Conservation (phyloP, 345 rosid genomes). For the Linum lewisii region DNA sequence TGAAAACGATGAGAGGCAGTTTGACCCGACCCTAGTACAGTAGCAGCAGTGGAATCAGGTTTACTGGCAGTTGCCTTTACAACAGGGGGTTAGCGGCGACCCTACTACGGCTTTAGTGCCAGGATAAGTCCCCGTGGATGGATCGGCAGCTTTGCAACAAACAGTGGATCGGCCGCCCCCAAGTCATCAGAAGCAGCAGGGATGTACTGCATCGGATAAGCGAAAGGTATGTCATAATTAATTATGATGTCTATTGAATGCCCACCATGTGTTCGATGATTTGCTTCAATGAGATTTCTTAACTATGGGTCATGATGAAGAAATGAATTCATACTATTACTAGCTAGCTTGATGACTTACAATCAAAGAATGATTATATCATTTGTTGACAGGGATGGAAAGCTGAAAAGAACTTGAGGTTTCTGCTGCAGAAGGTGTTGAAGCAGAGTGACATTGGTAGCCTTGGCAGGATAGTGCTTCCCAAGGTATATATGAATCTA, state of each 20-base stretch:
- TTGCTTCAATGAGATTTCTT: background rate
- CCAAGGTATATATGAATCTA: no score
- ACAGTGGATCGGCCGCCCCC: slow-evolving; percentile 32
- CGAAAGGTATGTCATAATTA: slow-evolving; percentile 71
- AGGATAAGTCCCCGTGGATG: slow-evolving; percentile 17
- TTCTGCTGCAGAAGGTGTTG: no score
- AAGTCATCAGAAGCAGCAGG: slow-evolving; percentile 39
- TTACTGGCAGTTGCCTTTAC: slow-evolving; percentile 37
- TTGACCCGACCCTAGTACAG: slow-evolving; percentile 23
- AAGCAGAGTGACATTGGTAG: no score
- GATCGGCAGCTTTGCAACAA: slow-evolving; percentile 1
- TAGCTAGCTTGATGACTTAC: no score
- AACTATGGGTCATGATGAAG: background rate
- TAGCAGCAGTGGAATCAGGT: slow-evolving; percentile 44
- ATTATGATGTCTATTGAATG: background rate
- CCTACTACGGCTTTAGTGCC: slow-evolving; percentile 18
- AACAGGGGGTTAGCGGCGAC: background rate
- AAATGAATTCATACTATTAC: no score
- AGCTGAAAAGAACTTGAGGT: no score
- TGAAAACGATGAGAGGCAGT: background rate
- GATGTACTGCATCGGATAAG: slow-evolving; percentile 36
- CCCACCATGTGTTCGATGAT: background rate
- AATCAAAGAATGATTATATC: no score
- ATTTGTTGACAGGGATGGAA: no score
- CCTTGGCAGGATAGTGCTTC: no score